Evolutionary conservation across 805 yeast genomes (phyloP).

Genomic region (Allodekkera sacchari): DNA sequence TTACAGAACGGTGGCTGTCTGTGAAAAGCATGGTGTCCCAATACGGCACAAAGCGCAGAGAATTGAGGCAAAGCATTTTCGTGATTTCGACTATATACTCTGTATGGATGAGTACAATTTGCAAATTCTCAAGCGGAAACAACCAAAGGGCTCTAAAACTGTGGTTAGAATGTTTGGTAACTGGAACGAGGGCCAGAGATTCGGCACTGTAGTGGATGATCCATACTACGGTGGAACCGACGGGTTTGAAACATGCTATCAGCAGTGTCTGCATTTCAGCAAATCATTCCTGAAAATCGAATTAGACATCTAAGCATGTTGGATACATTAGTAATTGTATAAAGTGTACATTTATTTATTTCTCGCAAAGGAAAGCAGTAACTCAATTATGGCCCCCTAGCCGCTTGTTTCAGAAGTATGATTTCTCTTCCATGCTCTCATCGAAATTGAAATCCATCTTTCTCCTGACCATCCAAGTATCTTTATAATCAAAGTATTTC

Average conservation of each 20-base stretch:
- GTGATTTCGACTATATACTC: conserved; percentile 56
- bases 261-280: conserved; percentile 69
- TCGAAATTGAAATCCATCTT: conserved; percentile 31
- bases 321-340: background rate
- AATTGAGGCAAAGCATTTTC: conserved; percentile 41
- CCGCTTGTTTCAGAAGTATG: conserved; percentile 3
- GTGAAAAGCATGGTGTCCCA: conserved; percentile 64
- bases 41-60: conserved; percentile 72
- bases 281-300: conserved; percentile 57
- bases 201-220: conserved; percentile 62
- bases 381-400: no score
- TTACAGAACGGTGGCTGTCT: conserved; percentile 57
- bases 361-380: background rate
- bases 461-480: conserved; percentile 40
- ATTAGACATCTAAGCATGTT: conserved; percentile 4
- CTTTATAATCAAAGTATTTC: conserved; percentile 71
- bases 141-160: conserved; percentile 44
- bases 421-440: conserved; percentile 5
- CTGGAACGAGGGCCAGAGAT: conserved; percentile 51
- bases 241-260: conserved; percentile 75
- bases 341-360: background rate
- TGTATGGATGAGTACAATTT: conserved; percentile 65
- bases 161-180: conserved; percentile 66
- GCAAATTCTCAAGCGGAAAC: conserved; percentile 38
- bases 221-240: conserved; percentile 87